phyloP scores from a whole-genome alignment of 768 basidiomycete genomes.

The Pulveroboletus frians region DNA sequence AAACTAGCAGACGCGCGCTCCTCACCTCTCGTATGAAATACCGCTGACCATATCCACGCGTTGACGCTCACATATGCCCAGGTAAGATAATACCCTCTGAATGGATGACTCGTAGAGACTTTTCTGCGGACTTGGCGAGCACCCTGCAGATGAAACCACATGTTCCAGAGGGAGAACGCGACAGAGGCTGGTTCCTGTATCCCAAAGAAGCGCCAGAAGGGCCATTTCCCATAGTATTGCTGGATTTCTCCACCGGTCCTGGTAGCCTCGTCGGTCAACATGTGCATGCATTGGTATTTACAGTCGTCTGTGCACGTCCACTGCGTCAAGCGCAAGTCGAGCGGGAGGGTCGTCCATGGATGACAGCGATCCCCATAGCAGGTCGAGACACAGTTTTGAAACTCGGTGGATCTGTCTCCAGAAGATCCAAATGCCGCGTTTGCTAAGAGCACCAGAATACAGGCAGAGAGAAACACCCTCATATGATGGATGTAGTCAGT shows the following conservation, averaged over 20 bases:
- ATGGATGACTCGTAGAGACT: slow-evolving; percentile 56
- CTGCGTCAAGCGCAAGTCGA: slow-evolving; percentile 60
- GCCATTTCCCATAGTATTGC: slow-evolving; percentile 97
- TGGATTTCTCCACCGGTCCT: slow-evolving; percentile 41
- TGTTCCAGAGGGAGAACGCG: slow-evolving; percentile 81
- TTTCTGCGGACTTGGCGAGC: slow-evolving; percentile 40
- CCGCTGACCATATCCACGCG: slow-evolving; percentile 86
- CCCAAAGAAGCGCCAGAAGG: slow-evolving; percentile 83
- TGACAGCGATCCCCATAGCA: slow-evolving; percentile 31
- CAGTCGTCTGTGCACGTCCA: slow-evolving; percentile 91
- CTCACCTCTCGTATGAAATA: slow-evolving; percentile 92
- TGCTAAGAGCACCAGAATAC: slow-evolving; percentile 13
- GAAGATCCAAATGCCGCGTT: slow-evolving; percentile 19
- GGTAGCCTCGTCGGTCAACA: slow-evolving; percentile 57
- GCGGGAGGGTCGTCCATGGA: slow-evolving; percentile 37
- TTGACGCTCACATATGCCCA: slow-evolving; percentile 76
- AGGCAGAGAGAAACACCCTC: slow-evolving; percentile 10
- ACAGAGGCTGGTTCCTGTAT: slow-evolving; percentile 95
- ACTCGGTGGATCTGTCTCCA: slow-evolving; percentile 33
- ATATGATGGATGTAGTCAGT: slow-evolving; percentile 4
- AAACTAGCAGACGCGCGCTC: neutral
- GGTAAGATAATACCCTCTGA: slow-evolving; percentile 58
- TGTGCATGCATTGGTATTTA: slow-evolving; percentile 85
- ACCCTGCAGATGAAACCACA: slow-evolving; percentile 69
- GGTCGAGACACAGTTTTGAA: slow-evolving; percentile 34